Conservation (phyloP, 345 rosid genomes). For the Clarkia xantiana region DNA sequence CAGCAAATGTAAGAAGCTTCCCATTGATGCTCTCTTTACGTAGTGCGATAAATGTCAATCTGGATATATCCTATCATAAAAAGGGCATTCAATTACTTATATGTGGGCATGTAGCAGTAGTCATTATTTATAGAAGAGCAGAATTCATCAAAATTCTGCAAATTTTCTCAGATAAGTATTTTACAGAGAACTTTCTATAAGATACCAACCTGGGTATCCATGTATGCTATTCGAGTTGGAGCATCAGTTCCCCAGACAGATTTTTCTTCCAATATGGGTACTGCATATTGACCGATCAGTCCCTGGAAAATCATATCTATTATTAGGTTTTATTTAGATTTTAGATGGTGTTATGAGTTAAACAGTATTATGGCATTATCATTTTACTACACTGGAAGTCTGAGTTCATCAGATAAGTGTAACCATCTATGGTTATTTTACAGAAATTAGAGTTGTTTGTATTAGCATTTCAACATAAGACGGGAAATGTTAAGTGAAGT, state of each 20-base stretch:
- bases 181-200: not conserved
- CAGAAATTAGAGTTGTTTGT: too few relatives aligned
- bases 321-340: too few relatives aligned
- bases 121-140: not conserved
- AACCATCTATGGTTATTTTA: too few relatives aligned
- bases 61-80: conserved; percentile 63
- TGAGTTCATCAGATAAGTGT: too few relatives aligned
- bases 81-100: not conserved
- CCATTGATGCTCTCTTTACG: conserved; percentile 60
- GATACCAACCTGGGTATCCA: conserved; percentile 80
- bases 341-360: too few relatives aligned
- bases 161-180: too few relatives aligned
- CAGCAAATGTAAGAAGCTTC: conserved; percentile 82
- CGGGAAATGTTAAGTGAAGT: too few relatives aligned
- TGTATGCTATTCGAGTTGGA: conserved; percentile 86
- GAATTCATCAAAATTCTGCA: not conserved
- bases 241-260: conserved; percentile 99
- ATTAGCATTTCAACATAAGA: too few relatives aligned
- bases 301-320: conserved; percentile 34
- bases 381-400: too few relatives aligned
- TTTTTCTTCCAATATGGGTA: conserved; percentile 85
- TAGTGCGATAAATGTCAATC: conserved; percentile 72
- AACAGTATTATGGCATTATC: too few relatives aligned
- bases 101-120: too few relatives aligned
- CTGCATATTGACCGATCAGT: conserved; percentile 91